phyloP scores from a whole-genome alignment of 1,284 basidiomycete genomes.

The Ustilago nuda region DNA sequence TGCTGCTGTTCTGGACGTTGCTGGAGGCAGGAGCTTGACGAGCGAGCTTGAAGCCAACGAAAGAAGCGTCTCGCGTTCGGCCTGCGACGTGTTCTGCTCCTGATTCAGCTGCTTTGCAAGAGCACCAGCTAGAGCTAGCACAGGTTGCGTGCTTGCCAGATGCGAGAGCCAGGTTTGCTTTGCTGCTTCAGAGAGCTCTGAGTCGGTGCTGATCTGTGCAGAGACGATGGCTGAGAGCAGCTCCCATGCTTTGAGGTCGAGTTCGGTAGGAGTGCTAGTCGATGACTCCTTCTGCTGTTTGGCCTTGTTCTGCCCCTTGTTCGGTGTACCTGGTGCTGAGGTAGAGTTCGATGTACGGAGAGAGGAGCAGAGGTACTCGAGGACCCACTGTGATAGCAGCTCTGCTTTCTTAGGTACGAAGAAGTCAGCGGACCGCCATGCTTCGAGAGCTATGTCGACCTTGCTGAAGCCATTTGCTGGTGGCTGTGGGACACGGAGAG shows the following conservation, averaged over 20 bases:
- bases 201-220: slow-evolving; percentile 15
- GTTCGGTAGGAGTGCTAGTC: background rate
- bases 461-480: slow-evolving; percentile 29
- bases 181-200: slow-evolving; percentile 32
- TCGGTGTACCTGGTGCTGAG: slow-evolving; percentile 18
- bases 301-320: slow-evolving; percentile 34
- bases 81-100: background rate
- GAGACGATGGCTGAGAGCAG: slow-evolving; percentile 36
- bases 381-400: slow-evolving; percentile 50
- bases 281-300: slow-evolving; percentile 23
- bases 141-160: slow-evolving; percentile 41
- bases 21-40: slow-evolving; percentile 33
- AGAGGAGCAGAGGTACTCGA: slow-evolving; percentile 46
- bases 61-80: slow-evolving; percentile 8
- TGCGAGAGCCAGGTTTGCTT: slow-evolving; percentile 47
- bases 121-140: slow-evolving; percentile 30
- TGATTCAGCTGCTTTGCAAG: slow-evolving; percentile 25
- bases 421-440: slow-evolving; percentile 37
- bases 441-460: slow-evolving; percentile 37
- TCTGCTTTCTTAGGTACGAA: slow-evolving; percentile 56
- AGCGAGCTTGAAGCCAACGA: slow-evolving; percentile 10
- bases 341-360: slow-evolving; percentile 13
- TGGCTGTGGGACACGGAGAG: slow-evolving; percentile 44
- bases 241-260: slow-evolving; percentile 44
- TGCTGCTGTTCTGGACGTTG: slow-evolving; percentile 49